phyloP scores from a whole-genome alignment of 2,329 filamentous ascomycete species.

The Sarocladiaceae sp. region DNA sequence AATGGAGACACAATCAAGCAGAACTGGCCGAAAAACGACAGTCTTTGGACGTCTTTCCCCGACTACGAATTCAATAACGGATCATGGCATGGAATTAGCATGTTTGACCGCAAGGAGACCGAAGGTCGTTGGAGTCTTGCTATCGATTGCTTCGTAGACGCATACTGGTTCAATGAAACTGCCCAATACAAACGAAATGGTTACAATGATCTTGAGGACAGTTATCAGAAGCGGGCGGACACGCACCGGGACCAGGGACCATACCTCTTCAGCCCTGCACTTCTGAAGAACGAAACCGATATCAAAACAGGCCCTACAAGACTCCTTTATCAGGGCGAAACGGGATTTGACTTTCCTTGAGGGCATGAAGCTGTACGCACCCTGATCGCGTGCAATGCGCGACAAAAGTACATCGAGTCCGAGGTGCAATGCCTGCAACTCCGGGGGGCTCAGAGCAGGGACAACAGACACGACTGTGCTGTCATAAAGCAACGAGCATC shows the following conservation, averaged over 20 bases:
- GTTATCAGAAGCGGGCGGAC: constrained; percentile 10
- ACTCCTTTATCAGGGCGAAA: background rate
- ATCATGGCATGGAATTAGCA: background rate
- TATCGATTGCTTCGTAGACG: constrained; percentile 5
- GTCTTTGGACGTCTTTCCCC: background rate
- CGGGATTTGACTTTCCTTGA: background rate
- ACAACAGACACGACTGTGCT: background rate
- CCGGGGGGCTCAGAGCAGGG: too few species aligned
- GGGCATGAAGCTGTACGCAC: background rate
- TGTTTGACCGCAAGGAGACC: background rate
- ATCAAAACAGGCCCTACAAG: background rate
- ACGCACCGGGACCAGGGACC: too few species aligned
- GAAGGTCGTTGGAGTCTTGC: constrained; percentile 8
- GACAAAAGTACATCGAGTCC: constrained; percentile 2
- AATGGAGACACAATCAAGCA: too few species aligned
- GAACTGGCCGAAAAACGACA: background rate
- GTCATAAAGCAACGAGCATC: background rate
- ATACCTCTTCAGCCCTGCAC: background rate
- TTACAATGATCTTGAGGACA: background rate
- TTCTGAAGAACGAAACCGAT: background rate
- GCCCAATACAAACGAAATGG: background rate
- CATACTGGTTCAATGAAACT: background rate
- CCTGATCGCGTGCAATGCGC: background rate
- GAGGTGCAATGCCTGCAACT: background rate
- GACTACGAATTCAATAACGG: background rate